Conservation (phyloP, 1,284 basidiomycete genomes). For the Leccinum subrobustum region DNA sequence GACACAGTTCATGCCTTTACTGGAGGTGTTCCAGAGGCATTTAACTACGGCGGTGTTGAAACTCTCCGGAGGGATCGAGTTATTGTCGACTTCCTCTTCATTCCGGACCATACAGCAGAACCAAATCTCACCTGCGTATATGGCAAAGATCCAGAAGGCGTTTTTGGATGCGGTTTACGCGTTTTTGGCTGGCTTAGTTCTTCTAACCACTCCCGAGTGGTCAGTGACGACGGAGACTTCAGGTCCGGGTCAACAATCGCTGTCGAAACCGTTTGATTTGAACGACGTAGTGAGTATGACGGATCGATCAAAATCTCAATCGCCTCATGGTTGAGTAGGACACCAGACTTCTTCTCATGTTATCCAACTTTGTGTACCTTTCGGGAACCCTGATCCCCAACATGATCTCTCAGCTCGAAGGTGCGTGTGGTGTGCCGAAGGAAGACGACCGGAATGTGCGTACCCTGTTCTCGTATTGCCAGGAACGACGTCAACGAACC, state of each 20-base stretch:
- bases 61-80: conserved; percentile 78
- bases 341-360: conserved; percentile 82
- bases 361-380: conserved; percentile 87
- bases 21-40: conserved; percentile 84
- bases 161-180: conserved; percentile 90
- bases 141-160: conserved; percentile 76
- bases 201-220: conserved; percentile 77
- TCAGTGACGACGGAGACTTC: conserved; percentile 42
- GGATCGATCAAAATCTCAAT: background rate
- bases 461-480: background rate
- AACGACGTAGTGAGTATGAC: conserved; percentile 53
- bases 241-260: conserved; percentile 10
- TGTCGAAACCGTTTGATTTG: conserved; percentile 42
- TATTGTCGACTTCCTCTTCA: conserved; percentile 42
- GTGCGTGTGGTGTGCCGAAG: conserved; percentile 73
- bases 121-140: conserved; percentile 54
- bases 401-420: conserved; percentile 81
- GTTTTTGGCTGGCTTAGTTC: conserved; percentile 87
- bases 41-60: conserved; percentile 80
- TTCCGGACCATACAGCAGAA: conserved; percentile 55
- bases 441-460: conserved; percentile 71
- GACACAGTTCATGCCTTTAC: conserved; percentile 68
- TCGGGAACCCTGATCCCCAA: conserved; percentile 70
- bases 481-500: conserved; percentile 3
- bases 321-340: conserved; percentile 52